A percentile compares a stretch with the other conserved stretches of the same genome.
These are phyloP conservation scores for Cucurbita pepo DNA, from an alignment of 306 rosid species.

Conservation along the genomic window DNA sequence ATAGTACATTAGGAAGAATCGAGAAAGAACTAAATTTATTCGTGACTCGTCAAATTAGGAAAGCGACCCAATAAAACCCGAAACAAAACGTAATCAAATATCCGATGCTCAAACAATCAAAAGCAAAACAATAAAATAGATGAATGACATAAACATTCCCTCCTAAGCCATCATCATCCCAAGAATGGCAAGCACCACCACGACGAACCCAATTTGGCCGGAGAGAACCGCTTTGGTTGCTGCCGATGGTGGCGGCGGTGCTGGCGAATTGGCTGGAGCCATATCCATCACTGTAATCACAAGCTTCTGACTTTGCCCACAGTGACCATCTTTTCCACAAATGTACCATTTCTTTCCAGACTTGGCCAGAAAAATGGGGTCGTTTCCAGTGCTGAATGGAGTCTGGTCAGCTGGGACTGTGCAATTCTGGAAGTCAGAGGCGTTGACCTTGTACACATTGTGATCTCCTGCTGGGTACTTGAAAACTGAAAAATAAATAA, in stretches of 20 bases:
- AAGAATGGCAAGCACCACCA: neutral
- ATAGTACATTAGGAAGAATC: too few species aligned
- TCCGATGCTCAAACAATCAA: neutral
- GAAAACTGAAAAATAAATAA: neutral
- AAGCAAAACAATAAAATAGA: neutral
- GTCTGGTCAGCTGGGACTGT: neutral
- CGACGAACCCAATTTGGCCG: neutral
- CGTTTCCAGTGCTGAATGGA: neutral
- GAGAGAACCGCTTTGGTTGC: neutral
- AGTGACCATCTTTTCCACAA: neutral
- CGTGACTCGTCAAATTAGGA: too few species aligned
- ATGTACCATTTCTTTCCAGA: neutral
- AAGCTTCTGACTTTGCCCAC: neutral
- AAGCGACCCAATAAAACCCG: too few species aligned
- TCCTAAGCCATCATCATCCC: conserved; percentile 1
- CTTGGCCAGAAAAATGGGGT: neutral
- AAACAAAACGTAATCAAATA: neutral
- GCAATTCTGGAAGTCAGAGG: neutral
- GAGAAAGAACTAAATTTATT: too few species aligned
- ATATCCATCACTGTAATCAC: neutral
- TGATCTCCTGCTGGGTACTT: neutral
- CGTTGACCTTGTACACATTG: neutral
- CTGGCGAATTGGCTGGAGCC: neutral
- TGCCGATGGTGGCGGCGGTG: neutral
- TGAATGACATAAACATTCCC: neutral